Base-by-base conservation (phyloP, 495 filamentous ascomycete genomes). In the Daldinia vernicosa region DNA sequence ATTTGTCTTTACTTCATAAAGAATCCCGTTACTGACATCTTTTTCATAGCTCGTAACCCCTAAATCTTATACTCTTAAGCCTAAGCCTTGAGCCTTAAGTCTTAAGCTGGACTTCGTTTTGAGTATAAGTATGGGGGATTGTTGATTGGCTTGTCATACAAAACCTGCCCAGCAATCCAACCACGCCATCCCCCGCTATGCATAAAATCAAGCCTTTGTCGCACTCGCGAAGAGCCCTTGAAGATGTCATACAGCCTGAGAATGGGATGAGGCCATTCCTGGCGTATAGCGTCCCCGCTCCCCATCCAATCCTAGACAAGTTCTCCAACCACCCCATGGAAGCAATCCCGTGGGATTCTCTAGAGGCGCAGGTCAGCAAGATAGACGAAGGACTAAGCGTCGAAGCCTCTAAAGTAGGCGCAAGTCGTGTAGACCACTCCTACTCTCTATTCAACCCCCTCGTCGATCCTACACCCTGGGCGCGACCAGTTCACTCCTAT, bases 391-490 rank as follows among this genome's bases (percentile, higher is more conserved):
- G 63, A n/a, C 56, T 83, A 7, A 77, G 74, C 15, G 74, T 84
- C 26, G 82, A 84, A 51, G 81, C 81, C 3, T 83, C 81, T 7
- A 84, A 84, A 74, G 65, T 83, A 60, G 81, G 77, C 12, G 82
- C 82, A 0, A 71, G 67, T 27, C 69, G 54, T 19, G 75, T 83
- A 54, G 82, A 84, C 58, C 80, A 83, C 70, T 75, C 71, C 27
- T 83, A 77, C 50, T 83, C 81, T 0, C 71, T 78, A 30, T 82
- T 84, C 66, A 80, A 82, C 64, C 30, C 45, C 9, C 17, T 75
- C 3, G n/a, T n/a, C n/a, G n/a, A n/a, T n/a, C n/a, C n/a, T n/a
- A n/a, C n/a, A n/a, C n/a, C n/a, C n/a, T n/a, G n/a, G n/a, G n/a
- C n/a, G n/a, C n/a, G n/a, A n/a, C n/a, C n/a, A n/a, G n/a, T n/a